phyloP scores from a whole-genome alignment of 192 early-diverging fungal species.

The Paraglomus brasilianum region DNA sequence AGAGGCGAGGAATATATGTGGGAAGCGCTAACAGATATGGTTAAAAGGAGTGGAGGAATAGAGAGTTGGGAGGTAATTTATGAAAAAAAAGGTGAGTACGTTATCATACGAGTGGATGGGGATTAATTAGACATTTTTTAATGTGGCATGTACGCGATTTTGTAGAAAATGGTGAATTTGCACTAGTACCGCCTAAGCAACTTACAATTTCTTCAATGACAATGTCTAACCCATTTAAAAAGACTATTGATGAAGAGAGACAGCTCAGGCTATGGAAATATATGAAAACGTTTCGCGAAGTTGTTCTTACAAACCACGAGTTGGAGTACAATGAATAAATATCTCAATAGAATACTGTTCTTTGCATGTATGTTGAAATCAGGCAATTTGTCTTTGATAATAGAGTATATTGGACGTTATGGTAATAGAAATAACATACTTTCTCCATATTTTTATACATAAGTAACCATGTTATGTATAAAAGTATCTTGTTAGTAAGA shows the following conservation, averaged over 20 bases:
- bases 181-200: not conserved
- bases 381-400: too few relatives aligned
- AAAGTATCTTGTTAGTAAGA: too few relatives aligned
- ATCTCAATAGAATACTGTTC: too few relatives aligned
- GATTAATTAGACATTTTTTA: not conserved
- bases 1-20: slow-evolving; percentile 19
- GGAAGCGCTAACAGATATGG: slow-evolving; percentile 16
- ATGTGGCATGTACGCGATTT: not conserved
- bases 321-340: not conserved
- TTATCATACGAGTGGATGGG: not conserved
- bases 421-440: too few relatives aligned
- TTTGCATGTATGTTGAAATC: too few relatives aligned
- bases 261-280: slow-evolving; percentile 18
- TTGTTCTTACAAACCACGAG: not conserved
- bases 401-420: too few relatives aligned
- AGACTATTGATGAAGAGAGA: slow-evolving; percentile 5
- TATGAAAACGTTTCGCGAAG: slow-evolving; percentile 22
- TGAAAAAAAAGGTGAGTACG: slow-evolving; percentile 4
- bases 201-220: not conserved
- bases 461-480: too few relatives aligned
- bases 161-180: not conserved
- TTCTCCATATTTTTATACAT: too few relatives aligned
- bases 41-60: not conserved
- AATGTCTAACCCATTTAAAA: not conserved
- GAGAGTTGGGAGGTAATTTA: slow-evolving; percentile 18